Base-by-base conservation (phyloP, 2,329 filamentous ascomycete genomes). In the Colletotrichum agaves region DNA sequence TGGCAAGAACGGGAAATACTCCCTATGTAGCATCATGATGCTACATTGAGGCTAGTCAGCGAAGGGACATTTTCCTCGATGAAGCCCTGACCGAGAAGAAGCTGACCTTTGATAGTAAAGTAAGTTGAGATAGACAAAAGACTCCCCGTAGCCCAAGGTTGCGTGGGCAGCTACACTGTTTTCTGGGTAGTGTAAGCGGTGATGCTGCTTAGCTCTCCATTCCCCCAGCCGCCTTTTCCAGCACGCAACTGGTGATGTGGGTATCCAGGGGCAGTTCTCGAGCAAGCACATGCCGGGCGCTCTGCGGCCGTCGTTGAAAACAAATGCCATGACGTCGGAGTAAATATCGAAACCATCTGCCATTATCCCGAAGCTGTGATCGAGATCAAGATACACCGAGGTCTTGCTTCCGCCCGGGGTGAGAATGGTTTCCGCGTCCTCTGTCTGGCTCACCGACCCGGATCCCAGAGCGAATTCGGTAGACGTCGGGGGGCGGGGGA, bases 1-100 rank as follows among this genome's bases (percentile, higher is more conserved):
- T 0, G 82, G 81, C 0, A 83, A 61, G 49, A 83, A 83, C 0
- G 81, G 81, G 0, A 82, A 78, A 39, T 82, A 83, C 55, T 83
- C 81, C 3, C 81, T 72, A 17, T 79, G 76, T 3, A 83, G 75
- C 74, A 83, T 80, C 2, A 83, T 69, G 0, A 77, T 73, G 43
- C 81, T 83, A 19, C 1, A 0, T 1, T 3, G 2, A 0, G 8
- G n/a, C 10, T 21, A 3, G 31, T 47, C 4, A 50, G 6, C 3
- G 31, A 19, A 2, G 6, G 3, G 2, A 4, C 6, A 27, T 7
- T 8, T 27, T 27, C 2, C 5, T 7, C 5, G 4, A 17, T 2
- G 10, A 50, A 11, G 35, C 10, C 10, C 11, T 15, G 1, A 11
- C 3, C 13, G 35, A 37, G 13, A 8, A 5, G 12, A 64, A n/a